Percentiles rank a stretch among this genome's conserved stretches.
These are phyloP conservation scores for Lentinula detonsa DNA, from an alignment of 768 basidiomycete genomes.

Conservation along the genomic window DNA sequence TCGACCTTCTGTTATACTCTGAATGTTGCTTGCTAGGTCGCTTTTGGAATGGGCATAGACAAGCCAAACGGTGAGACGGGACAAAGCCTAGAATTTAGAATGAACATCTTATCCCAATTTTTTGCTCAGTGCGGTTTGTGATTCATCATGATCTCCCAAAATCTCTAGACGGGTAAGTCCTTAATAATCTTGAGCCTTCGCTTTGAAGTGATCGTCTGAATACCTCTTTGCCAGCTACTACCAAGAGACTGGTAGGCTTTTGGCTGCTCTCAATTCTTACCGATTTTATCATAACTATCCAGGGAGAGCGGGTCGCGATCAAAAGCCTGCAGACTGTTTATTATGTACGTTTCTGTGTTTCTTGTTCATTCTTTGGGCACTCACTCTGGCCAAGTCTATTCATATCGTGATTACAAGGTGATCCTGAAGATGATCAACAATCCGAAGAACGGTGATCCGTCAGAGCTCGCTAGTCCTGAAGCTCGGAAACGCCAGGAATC, in stretches of 20 bases:
- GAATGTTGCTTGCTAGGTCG: constrained; percentile 50
- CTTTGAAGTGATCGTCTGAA: constrained; percentile 6
- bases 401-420: constrained; percentile 48
- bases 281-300: not conserved
- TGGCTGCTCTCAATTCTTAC: not conserved
- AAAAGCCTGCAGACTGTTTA: constrained; percentile 74
- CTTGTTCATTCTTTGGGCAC: constrained; percentile 1
- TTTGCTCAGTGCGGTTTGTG: constrained; percentile 73
- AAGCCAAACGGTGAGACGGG: constrained; percentile 60
- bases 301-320: constrained; percentile 89
- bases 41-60: constrained; percentile 98
- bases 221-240: constrained; percentile 53
- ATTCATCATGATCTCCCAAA: constrained; percentile 83
- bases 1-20: not conserved
- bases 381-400: constrained; percentile 46
- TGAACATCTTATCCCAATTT: not conserved
- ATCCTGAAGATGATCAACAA: constrained; percentile 59
- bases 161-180: constrained; percentile 71
- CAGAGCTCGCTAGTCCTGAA: constrained; percentile 31
- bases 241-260: constrained; percentile 71
- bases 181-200: not conserved
- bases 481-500: constrained; percentile 64
- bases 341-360: constrained; percentile 66
- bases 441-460: constrained; percentile 31
- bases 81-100: not conserved